These are phyloP conservation scores for Cubamyces lactineus DNA, from an alignment of 768 basidiomycete species.

Conservation along the genomic window DNA sequence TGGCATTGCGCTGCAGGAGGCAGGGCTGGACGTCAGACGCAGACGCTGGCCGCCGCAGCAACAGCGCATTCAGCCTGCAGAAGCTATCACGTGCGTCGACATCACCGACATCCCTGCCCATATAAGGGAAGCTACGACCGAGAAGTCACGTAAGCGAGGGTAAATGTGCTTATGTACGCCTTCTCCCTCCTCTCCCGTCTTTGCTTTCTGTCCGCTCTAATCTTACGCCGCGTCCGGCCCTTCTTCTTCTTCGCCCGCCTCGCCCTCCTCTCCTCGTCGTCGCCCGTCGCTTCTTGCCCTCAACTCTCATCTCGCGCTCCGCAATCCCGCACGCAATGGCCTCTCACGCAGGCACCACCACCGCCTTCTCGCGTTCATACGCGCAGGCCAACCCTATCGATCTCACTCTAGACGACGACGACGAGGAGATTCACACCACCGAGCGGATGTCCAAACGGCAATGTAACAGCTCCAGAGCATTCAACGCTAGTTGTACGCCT, in stretches of 20 bases:
- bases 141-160: constrained; percentile 24
- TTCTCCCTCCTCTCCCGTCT: constrained; percentile 2
- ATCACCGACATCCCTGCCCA: constrained; percentile 1
- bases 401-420: constrained; percentile 72
- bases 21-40: neutral
- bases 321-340: constrained; percentile 2
- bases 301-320: constrained; percentile 1
- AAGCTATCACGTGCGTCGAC: constrained; percentile 3
- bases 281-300: constrained; percentile 1
- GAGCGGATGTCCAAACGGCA: constrained; percentile 29
- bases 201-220: constrained; percentile 12
- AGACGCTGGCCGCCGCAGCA: no score
- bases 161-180: constrained; percentile 22
- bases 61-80: neutral
- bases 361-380: constrained; percentile 35
- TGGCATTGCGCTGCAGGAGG: neutral
- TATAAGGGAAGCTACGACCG: constrained; percentile 7
- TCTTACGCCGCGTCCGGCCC: constrained; percentile 20
- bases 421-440: constrained; percentile 38
- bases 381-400: constrained; percentile 63
- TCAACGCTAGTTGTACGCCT: constrained; percentile 26
- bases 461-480: constrained; percentile 25
- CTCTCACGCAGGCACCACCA: constrained; percentile 14
- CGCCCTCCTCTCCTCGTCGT: constrained; percentile 6
- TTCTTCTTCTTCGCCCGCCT: neutral